Base-by-base conservation (phyloP, 768 basidiomycete species). In the Butyriboletus loyo region DNA sequence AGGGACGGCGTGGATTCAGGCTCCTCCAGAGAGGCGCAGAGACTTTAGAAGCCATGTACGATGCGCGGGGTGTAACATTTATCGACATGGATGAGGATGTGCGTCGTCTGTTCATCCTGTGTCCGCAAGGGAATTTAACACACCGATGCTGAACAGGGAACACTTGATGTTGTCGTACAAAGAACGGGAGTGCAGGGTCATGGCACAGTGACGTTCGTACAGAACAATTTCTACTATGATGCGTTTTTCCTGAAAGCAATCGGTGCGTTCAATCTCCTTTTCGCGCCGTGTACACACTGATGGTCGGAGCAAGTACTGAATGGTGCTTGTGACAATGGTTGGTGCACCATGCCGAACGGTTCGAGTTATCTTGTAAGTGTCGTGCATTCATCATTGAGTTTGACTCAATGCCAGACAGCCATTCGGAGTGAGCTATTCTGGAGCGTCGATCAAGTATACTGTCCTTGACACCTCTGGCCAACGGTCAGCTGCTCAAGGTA, bases 221-320 rank as follows among this genome's bases (percentile, higher is more conserved):
- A 96, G 72, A 99, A 99, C 65, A 98, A 98, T 68, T 91, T 95
- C 63, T 98, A 96, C 63, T 94, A 94, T 65, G 97, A 99, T 58
- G 96, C 97, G 0, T 99, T 99, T 76, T 99, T 98, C 81, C 77
- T 98, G 47, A 98, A 98, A 66, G 92, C 97, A 3, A 89, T 94
- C 38, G 87, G 95, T 96, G 38, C 39, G 84, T 71, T 22, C 10
- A 48, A 14, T 8, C 7, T 36, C 22, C 22, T 17, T 27, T 35
- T 30, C 39, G 25, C 34, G 37, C 49, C 24, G 34, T 31, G n/a
- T 46, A 11, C 14, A 8, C 31, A 37, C 22, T 60, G 52, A 56
- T 40, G 24, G 42, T 14, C 15, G 19, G 32, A 15, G 21, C 30
- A 58, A 94, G 94, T 97, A 0, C 72, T 98, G 32, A 98, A 98